phyloP scores from a whole-genome alignment of 176 grass and related monocot genomes.

The Aegilops tauschii region DNA sequence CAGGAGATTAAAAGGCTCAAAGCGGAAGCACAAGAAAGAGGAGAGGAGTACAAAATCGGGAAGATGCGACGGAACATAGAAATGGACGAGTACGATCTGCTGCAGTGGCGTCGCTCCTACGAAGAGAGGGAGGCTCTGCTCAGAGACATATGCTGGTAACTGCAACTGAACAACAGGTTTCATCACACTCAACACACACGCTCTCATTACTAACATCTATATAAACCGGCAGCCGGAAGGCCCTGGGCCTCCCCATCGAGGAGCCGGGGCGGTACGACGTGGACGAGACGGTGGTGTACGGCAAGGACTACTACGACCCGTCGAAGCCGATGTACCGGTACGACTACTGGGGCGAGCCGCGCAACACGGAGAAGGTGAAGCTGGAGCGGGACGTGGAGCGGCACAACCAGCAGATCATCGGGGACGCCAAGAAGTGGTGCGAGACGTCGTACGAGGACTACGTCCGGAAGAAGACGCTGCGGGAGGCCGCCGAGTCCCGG shows the following conservation, averaged over 20 bases:
- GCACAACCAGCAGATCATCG: constrained; percentile 56
- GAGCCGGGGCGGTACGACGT: constrained; percentile 72
- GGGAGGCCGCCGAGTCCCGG: constrained; percentile 38
- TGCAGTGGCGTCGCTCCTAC: constrained; percentile 79
- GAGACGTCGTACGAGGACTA: constrained; percentile 72
- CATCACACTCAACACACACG: neutral
- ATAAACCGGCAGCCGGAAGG: constrained; percentile 54
- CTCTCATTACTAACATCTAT: neutral
- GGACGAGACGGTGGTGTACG: constrained; percentile 70
- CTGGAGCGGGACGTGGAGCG: constrained; percentile 45
- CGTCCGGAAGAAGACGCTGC: constrained; percentile 23
- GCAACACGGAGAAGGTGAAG: constrained; percentile 62
- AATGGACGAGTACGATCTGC: constrained; percentile 92
- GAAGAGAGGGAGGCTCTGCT: constrained; percentile 91
- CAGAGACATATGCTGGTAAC: constrained; percentile 89
- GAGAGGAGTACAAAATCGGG: constrained; percentile 60
- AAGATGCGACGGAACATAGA: constrained; percentile 67
- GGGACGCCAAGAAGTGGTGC: constrained; percentile 68
- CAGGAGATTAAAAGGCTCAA: constrained; percentile 68
- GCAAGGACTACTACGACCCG: constrained; percentile 67
- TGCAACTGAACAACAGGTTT: neutral
- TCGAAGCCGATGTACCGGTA: constrained; percentile 68
- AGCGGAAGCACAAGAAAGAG: constrained; percentile 65
- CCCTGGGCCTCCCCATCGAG: constrained; percentile 71
- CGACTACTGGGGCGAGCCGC: constrained; percentile 67